These are phyloP conservation scores for Lecanicillium sp. DNA, from an alignment of 2,329 filamentous ascomycete genomes.

Conservation along the genomic window DNA sequence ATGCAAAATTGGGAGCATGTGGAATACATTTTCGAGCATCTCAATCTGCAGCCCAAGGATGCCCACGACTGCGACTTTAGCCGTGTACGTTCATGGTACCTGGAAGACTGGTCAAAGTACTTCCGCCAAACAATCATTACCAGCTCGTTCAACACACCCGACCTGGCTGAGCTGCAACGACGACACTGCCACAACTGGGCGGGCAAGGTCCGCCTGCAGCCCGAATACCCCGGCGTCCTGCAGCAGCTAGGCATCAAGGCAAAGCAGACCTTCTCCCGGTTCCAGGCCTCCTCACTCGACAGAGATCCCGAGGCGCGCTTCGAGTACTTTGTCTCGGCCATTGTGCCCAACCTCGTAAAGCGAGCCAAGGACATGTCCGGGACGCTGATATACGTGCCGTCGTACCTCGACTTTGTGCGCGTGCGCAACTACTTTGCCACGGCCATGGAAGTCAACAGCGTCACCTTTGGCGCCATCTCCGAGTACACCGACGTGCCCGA, in stretches of 20 bases:
- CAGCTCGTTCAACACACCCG: conserved; percentile 78
- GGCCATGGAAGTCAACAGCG: conserved; percentile 42
- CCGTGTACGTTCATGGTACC: conserved; percentile 82
- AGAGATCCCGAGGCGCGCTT: conserved; percentile 84
- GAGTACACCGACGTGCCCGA: conserved; percentile 80
- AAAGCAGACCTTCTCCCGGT: conserved; percentile 84
- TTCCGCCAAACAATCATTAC: conserved; percentile 82
- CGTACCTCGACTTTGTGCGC: conserved; percentile 90
- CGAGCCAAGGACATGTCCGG: conserved; percentile 55
- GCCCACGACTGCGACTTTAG: conserved; percentile 91
- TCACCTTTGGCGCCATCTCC: conserved; percentile 67
- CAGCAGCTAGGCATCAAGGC: conserved; percentile 64
- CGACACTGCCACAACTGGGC: conserved; percentile 71
- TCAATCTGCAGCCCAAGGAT: conserved; percentile 85
- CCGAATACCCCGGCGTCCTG: conserved; percentile 63
- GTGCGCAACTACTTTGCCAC: conserved; percentile 88
- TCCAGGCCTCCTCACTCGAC: conserved; percentile 62
- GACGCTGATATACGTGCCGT: conserved; percentile 82
- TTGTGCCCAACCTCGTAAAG: conserved; percentile 68
- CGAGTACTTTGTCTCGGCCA: conserved; percentile 77
- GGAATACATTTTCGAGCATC: conserved; percentile 81
- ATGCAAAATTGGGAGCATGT: conserved; percentile 99
- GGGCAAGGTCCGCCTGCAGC: conserved; percentile 68
- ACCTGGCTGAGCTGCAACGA: conserved; percentile 73
- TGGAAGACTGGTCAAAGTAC: conserved; percentile 75